phyloP scores from a whole-genome alignment of 2,329 filamentous ascomycete species.

The Fusarium tjaetaba region DNA sequence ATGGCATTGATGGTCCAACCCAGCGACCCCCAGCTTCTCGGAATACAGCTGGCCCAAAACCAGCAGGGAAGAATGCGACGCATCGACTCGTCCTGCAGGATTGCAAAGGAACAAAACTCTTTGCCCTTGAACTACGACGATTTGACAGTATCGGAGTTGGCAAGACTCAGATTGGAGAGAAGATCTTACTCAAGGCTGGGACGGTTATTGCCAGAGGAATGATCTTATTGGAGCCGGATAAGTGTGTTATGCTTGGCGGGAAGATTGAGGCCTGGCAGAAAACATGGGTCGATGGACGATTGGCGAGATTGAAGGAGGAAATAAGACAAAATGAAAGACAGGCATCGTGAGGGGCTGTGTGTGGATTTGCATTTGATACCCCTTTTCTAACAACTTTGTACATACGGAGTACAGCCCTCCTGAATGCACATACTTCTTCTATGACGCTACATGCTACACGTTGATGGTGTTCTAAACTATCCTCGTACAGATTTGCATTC shows the following conservation, averaged over 20 bases:
- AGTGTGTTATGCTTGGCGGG: constrained; percentile 81
- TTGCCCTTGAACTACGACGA: constrained; percentile 75
- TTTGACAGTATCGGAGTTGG: constrained; percentile 73
- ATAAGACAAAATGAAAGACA: constrained; percentile 53
- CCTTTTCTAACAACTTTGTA: constrained; percentile 11
- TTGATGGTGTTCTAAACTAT: constrained; percentile 1
- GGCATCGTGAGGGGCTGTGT: neutral
- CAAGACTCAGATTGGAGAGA: constrained; percentile 79
- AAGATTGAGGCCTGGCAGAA: constrained; percentile 85
- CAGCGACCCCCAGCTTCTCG: constrained; percentile 15
- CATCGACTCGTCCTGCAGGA: constrained; percentile 89
- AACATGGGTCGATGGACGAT: constrained; percentile 77
- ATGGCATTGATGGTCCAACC: constrained; percentile 55
- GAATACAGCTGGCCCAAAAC: constrained; percentile 29
- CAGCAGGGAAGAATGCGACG: constrained; percentile 61
- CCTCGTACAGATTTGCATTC: neutral
- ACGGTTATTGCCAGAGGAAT: constrained; percentile 77
- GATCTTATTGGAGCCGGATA: constrained; percentile 77
- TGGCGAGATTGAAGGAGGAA: constrained; percentile 73
- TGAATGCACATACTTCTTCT: neutral
- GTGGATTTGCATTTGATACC: constrained; percentile 28
- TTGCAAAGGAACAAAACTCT: constrained; percentile 72
- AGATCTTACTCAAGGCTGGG: constrained; percentile 76
- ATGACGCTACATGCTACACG: neutral
- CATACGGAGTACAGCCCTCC: neutral